These are phyloP conservation scores for Diplodia seriata DNA, from an alignment of 2,329 filamentous ascomycete genomes.

Conservation along the genomic window DNA sequence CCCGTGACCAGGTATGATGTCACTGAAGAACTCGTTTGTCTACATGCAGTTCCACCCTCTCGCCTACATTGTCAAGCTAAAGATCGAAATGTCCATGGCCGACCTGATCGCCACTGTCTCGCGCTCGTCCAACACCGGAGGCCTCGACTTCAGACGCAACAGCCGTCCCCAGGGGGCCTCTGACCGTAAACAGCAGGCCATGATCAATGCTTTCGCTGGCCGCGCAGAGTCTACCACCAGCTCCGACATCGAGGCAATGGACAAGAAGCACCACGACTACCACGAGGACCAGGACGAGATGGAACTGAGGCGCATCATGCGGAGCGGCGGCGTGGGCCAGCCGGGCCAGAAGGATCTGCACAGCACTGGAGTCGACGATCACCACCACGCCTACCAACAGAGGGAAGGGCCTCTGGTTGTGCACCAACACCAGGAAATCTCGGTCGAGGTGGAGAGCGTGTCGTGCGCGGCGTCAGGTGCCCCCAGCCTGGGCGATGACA, in stretches of 20 bases:
- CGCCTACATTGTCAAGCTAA: slow-evolving; percentile 53
- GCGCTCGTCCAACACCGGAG: neutral
- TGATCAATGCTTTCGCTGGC: neutral
- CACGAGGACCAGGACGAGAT: neutral
- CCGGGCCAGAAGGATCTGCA: neutral
- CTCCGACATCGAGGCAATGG: slow-evolving; percentile 8
- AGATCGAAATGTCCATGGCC: slow-evolving; percentile 56
- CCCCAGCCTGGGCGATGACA: slow-evolving; percentile 19
- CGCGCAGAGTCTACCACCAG: neutral
- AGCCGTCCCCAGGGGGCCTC: neutral
- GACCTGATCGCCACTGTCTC: slow-evolving; percentile 45
- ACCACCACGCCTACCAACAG: neutral
- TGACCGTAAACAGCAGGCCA: neutral
- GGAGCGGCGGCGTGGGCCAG: slow-evolving; percentile 10
- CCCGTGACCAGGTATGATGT: slow-evolving; percentile 29
- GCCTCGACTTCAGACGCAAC: neutral
- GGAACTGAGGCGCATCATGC: slow-evolving; percentile 17
- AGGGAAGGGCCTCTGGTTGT: neutral
- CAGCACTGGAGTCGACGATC: slow-evolving; percentile 1
- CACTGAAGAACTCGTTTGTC: slow-evolving; percentile 29
- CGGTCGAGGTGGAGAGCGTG: slow-evolving; percentile 15
- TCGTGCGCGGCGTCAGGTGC: slow-evolving; percentile 3
- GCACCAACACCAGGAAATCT: slow-evolving; percentile 20
- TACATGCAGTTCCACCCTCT: slow-evolving; percentile 53
- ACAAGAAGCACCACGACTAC: slow-evolving; percentile 13